Evolutionary conservation across 2,329 filamentous ascomycete genomes (phyloP), one percentile per base, ranked within the genome.

Genomic region (Leptodontidium sp.): DNA sequence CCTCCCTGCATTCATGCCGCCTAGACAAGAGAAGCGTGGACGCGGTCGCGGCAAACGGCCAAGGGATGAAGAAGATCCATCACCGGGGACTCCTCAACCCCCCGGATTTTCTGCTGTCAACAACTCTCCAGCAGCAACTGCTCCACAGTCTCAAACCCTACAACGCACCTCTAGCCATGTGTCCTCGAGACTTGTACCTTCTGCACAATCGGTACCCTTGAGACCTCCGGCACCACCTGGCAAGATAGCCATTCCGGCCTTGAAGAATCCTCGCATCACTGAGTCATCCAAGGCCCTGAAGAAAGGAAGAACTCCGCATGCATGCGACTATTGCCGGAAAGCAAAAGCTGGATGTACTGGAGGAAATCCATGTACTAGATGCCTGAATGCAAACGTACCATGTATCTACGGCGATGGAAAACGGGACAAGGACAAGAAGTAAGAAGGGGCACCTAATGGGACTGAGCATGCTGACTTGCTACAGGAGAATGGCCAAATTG

Each of bases 271-370:
- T n/a, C 57, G 68, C 29, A 38, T 32, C 14, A 11, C 64, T 2
- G 69, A 71, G 29, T 45, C 69, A 32, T 47, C 62, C 4, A 65
- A 53, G 62, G 67, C 24, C 26, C 32, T 43, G 26, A 74, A 73
- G 65, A 74, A 74, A 67, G 72, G 68, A 1, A 68, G 74, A 32
- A 77, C 73, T 9, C 68, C 71, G 43, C 75, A 77, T 57, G 80
- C 80, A 6, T 81, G 80, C 64, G 66, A 73, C 2, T 63, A 72
- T n/a, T 82, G 80, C 70, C 75, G 80, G 2, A 71, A 68, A 45
- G 75, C 77, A 14, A 82, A 82, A 64, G 74, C 77, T 0, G 80
- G 78, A 43, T 82, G 80, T 65, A 79, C 77, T 0, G 80, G 80
- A 0, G 72, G 57, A 0, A 61, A 71, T 11, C 79, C 80, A 8